Conservation (phyloP, 2,329 filamentous ascomycete genomes). For the Aspergillus latus region DNA sequence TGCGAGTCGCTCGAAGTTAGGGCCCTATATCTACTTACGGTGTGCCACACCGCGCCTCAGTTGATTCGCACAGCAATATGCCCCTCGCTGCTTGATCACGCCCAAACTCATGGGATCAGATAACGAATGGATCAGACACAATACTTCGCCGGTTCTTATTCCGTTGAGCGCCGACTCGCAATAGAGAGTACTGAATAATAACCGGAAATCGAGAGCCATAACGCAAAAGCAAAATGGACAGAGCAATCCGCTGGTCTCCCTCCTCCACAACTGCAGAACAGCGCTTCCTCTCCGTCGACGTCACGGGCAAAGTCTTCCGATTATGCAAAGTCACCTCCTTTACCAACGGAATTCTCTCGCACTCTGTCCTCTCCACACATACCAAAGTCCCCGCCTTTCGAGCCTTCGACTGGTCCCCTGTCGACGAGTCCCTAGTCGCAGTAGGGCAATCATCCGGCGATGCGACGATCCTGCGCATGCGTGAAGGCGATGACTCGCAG, state of each 20-base stretch:
- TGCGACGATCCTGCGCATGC: constrained; percentile 58
- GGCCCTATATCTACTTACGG: not conserved
- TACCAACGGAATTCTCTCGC: constrained; percentile 46
- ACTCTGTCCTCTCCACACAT: constrained; percentile 55
- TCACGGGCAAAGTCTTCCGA: constrained; percentile 58
- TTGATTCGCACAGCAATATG: constrained; percentile 1
- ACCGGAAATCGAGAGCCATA: not conserved
- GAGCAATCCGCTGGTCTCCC: constrained; percentile 64
- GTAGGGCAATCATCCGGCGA: constrained; percentile 63
- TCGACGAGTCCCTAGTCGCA: constrained; percentile 58
- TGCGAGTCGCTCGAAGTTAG: no score
- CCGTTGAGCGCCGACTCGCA: not conserved
- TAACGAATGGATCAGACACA: constrained; percentile 1
- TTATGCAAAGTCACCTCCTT: constrained; percentile 53
- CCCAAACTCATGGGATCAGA: constrained; percentile 1
- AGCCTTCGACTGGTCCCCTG: constrained; percentile 65
- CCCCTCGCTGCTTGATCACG: constrained; percentile 11
- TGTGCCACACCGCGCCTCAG: not conserved
- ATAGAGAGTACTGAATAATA: not conserved
- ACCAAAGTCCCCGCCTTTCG: constrained; percentile 61
- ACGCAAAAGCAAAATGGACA: constrained; percentile 27
- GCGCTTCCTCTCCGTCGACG: constrained; percentile 63
- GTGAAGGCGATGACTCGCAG: constrained; percentile 52
- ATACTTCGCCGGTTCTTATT: not conserved
- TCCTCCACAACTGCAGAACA: constrained; percentile 54